phyloP scores from a whole-genome alignment of 2,329 filamentous ascomycete genomes.

The Sporothrix phasma region DNA sequence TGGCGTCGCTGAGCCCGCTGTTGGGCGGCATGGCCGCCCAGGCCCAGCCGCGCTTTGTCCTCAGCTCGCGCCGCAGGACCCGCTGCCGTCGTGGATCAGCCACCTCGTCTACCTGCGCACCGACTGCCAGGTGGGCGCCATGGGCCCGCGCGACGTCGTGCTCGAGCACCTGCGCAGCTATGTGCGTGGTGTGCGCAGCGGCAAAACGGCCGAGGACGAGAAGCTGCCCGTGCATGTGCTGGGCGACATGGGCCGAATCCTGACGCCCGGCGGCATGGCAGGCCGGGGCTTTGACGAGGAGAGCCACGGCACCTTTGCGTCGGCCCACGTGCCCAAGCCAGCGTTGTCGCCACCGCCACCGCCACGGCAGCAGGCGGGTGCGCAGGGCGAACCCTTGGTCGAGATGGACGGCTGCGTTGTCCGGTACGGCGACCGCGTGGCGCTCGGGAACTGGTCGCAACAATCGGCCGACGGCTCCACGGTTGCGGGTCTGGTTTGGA shows the following conservation, averaged over 20 bases:
- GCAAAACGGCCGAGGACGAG: constrained; percentile 35
- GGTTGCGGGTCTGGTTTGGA: constrained; percentile 66
- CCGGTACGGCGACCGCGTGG: constrained; percentile 65
- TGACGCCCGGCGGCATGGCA: constrained; percentile 33
- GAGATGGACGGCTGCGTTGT: constrained; percentile 83
- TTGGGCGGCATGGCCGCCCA: constrained; percentile 57
- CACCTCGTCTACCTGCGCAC: constrained; percentile 65
- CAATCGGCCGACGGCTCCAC: constrained; percentile 39
- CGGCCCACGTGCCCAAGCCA: neutral
- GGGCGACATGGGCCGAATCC: constrained; percentile 39
- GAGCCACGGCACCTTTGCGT: neutral
- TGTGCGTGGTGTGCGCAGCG: constrained; percentile 36
- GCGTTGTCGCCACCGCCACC: constrained; percentile 18
- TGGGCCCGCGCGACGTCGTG: constrained; percentile 57
- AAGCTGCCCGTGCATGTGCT: constrained; percentile 39
- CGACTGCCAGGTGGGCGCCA: constrained; percentile 52
- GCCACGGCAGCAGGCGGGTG: neutral
- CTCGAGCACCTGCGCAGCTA: constrained; percentile 43
- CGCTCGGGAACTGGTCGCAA: constrained; percentile 72
- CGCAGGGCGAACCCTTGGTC: constrained; percentile 57
- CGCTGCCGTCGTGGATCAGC: constrained; percentile 81
- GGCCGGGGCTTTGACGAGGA: constrained; percentile 29
- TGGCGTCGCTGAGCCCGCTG: constrained; percentile 59
- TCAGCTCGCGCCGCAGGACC: constrained; percentile 80
- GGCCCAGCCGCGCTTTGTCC: constrained; percentile 59